Conservation (phyloP, 1,284 basidiomycete genomes). For the Ustilago tritici region DNA sequence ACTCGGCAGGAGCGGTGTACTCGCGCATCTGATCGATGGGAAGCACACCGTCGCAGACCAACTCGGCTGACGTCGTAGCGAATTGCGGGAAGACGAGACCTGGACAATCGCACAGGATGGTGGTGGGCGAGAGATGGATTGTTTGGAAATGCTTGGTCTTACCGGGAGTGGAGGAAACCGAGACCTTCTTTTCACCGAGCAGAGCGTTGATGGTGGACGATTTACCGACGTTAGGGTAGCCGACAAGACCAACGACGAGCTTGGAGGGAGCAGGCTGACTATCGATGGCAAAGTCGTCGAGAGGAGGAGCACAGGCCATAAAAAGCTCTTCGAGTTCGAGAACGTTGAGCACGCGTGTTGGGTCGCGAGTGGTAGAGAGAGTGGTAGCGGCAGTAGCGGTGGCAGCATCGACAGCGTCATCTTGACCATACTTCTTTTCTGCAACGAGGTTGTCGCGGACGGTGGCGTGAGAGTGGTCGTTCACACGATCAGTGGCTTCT, state of each 20-base stretch:
- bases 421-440: conserved; percentile 35
- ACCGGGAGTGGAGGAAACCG: conserved; percentile 71
- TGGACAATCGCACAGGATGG: conserved; percentile 97
- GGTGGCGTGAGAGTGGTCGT: conserved; percentile 32
- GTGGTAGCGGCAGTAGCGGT: conserved; percentile 68
- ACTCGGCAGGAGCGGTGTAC: conserved; percentile 84
- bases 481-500: conserved; percentile 41
- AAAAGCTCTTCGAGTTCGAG: conserved; percentile 91
- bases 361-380: conserved; percentile 72
- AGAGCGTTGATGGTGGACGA: conserved; percentile 69
- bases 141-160: conserved; percentile 99
- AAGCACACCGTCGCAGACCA: conserved; percentile 95
- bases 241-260: conserved; percentile 78
- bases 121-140: conserved; percentile 86
- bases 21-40: conserved; percentile 99
- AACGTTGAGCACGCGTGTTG: conserved; percentile 85
- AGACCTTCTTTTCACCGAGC: conserved; percentile 68
- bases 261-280: conserved; percentile 55
- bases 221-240: conserved; percentile 75
- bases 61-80: conserved; percentile 77
- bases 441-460: conserved; percentile 36
- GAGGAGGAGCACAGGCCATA: conserved; percentile 79
- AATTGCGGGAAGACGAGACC: conserved; percentile 99
- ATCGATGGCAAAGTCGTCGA: conserved; percentile 73
- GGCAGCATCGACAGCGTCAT: conserved; percentile 50